Base-by-base conservation (phyloP, 176 grass and related monocot genomes). In the Typha latifolia region DNA sequence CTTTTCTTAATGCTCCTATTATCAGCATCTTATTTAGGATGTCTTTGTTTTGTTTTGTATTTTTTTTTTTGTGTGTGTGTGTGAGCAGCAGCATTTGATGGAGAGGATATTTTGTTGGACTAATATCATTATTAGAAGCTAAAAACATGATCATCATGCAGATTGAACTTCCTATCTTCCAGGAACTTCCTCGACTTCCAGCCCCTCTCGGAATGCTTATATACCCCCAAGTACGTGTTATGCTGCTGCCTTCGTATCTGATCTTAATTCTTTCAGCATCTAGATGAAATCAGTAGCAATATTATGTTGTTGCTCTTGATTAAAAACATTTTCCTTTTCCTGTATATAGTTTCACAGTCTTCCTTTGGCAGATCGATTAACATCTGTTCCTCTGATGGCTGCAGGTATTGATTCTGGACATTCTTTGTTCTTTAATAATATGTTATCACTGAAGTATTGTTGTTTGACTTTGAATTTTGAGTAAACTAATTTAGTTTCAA, bases 141-240 rank as follows among this genome's bases (percentile, higher is more conserved):
- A 57, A 11, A 9, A 66, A 6, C 26, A 26, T 79, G 43, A 69
- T 72, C 61, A 66, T 11, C 21, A 48, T 90, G 77, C 64, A 96
- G 91, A 86, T 83, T n/a, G 61, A 83, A 57, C 82, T 91, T 61
- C 84, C 87, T n/a, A 56, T 96, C 72, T 96, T 88, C 71, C 77
- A 88, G 49, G 73, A 91, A 59, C 82, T 80, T 23, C 79, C 84
- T n/a, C 66, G 76, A 66, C 68, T 96, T 62, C 91, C 91, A 70
- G 74, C 87, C 77, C 91, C 91, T 63, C 47, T 91, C 79, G 84
- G 79, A 83, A 69, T 81, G 29, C 78, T 96, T 62, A 68, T 79
- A 64, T 96, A 91, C 52, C 91, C 91, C 3, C 69, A 88, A 79
- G 91, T 96, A 90, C 13, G 76, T 57, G 68, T 73, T 68, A 20